phyloP scores from a whole-genome alignment of 2,329 filamentous ascomycete species.

The Aspergillus fijiensis region DNA sequence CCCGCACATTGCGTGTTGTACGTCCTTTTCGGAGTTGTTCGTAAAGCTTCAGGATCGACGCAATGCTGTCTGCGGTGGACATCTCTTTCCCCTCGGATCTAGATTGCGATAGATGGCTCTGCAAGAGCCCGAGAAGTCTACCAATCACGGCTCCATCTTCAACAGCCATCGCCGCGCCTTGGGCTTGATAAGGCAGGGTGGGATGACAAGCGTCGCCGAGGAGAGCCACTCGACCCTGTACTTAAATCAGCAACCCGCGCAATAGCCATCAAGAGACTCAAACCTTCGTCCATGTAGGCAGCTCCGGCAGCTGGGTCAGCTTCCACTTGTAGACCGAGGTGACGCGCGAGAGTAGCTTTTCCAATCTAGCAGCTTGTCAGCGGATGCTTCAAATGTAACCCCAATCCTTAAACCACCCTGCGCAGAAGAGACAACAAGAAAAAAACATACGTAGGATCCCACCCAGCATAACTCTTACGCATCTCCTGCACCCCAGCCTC shows the following conservation, averaged over 20 bases:
- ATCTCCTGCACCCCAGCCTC: constrained; percentile 60
- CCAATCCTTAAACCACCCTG: neutral
- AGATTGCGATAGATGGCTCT: constrained; percentile 33
- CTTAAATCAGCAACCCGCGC: neutral
- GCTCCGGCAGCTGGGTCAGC: constrained; percentile 49
- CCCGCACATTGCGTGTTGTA: constrained; percentile 20
- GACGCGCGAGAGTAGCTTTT: constrained; percentile 48
- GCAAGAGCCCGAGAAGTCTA: constrained; percentile 47
- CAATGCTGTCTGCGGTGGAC: neutral
- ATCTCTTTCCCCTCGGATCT: neutral
- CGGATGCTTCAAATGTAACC: neutral
- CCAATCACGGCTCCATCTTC: constrained; percentile 67
- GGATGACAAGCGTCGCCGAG: constrained; percentile 61
- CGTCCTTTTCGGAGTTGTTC: constrained; percentile 19
- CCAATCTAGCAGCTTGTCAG: constrained; percentile 9
- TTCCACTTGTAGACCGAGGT: constrained; percentile 66
- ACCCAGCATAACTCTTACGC: constrained; percentile 56
- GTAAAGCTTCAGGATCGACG: constrained; percentile 12
- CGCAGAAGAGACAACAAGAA: too few species aligned
- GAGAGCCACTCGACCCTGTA: constrained; percentile 18
- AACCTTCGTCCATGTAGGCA: constrained; percentile 42
- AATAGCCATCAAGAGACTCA: neutral
- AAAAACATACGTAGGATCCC: constrained; percentile 55
- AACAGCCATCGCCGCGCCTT: constrained; percentile 64
- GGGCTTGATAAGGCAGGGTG: constrained; percentile 61